Conservation (phyloP, 805 yeast genomes). For the Lipomyces lipofer region DNA sequence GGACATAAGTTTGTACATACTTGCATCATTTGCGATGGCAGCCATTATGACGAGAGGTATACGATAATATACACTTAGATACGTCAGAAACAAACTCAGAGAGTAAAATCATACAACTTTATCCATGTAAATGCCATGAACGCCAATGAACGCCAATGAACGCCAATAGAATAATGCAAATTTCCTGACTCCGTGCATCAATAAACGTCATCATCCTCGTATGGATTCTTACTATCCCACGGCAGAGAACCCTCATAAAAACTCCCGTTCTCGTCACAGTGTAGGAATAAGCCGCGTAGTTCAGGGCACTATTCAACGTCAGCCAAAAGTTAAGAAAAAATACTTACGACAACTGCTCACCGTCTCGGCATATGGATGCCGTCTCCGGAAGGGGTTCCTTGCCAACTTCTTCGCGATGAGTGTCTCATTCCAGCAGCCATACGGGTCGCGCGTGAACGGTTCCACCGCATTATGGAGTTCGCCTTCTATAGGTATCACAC, state of each 20-base stretch:
- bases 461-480: constrained; percentile 23
- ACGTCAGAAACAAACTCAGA: no score
- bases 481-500: constrained; percentile 19
- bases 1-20: no score
- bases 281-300: constrained; percentile 20
- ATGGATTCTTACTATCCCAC: constrained; percentile 21
- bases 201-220: neutral
- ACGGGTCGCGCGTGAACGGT: constrained; percentile 33
- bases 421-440: constrained; percentile 29
- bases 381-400: constrained; percentile 33
- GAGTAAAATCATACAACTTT: no score
- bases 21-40: no score
- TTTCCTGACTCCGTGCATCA: no score
- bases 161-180: no score
- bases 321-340: neutral
- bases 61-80: no score
- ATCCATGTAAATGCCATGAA: no score
- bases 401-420: constrained; percentile 24
- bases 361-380: constrained; percentile 25
- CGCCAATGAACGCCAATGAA: no score
- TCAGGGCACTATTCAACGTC: constrained; percentile 30
- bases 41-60: no score
- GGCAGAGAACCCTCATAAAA: constrained; percentile 28
- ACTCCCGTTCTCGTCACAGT: constrained; percentile 23
- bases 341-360: constrained; percentile 5